These are phyloP conservation scores for Serendipita sp. DNA, from an alignment of 1,284 basidiomycete genomes.

Conservation along the genomic window DNA sequence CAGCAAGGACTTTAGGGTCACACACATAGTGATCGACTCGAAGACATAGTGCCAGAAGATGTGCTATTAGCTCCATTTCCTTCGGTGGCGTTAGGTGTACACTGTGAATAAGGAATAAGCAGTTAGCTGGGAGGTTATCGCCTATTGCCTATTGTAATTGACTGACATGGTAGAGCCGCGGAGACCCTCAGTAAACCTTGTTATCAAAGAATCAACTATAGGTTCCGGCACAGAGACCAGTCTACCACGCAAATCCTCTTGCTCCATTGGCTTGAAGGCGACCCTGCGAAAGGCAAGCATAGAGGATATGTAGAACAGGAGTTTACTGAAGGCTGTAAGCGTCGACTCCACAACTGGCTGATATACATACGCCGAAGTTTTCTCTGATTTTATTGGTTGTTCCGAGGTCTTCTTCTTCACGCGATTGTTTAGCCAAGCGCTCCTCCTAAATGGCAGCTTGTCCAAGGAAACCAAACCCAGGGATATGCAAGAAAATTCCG, in stretches of 20 bases:
- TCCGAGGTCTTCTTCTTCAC: constrained; percentile 22
- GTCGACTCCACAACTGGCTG: constrained; percentile 2
- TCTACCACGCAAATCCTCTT: constrained; percentile 38
- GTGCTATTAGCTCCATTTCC: constrained; percentile 56
- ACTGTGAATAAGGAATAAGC: neutral
- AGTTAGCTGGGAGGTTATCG: constrained; percentile 8
- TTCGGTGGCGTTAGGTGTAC: constrained; percentile 43
- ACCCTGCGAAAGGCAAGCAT: constrained; percentile 56
- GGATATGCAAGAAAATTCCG: constrained; percentile 57
- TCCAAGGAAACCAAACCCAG: constrained; percentile 38
- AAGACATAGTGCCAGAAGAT: constrained; percentile 69
- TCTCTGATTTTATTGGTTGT: neutral
- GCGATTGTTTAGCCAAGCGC: constrained; percentile 54
- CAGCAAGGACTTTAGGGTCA: constrained; percentile 51
- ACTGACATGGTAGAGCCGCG: constrained; percentile 48
- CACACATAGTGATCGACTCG: constrained; percentile 62
- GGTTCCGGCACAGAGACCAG: constrained; percentile 44
- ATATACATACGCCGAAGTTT: constrained; percentile 1
- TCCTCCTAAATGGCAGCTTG: constrained; percentile 46
- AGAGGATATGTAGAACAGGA: constrained; percentile 62
- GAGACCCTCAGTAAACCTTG: constrained; percentile 62
- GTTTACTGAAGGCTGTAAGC: constrained; percentile 35
- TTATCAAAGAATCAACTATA: constrained; percentile 60
- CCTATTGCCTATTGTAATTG: neutral
- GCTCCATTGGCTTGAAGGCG: constrained; percentile 30